Conservation (phyloP, 2,329 filamentous ascomycete species). For the Trichoderma atrobrunneum region DNA sequence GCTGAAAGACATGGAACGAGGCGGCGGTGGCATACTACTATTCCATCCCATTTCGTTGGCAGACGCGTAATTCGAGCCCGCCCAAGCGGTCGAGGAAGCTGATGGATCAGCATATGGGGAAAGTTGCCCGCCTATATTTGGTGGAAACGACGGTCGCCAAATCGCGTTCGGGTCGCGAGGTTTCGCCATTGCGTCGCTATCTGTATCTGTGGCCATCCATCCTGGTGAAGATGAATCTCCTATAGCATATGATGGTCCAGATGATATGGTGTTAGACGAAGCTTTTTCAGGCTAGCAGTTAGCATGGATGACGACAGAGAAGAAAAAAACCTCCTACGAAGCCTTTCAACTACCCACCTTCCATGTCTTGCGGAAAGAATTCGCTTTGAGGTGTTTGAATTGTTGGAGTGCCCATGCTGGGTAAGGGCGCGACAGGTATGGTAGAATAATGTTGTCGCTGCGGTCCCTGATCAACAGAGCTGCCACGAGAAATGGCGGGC, state of each 20-base stretch:
- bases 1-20: conserved; percentile 49
- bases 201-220: conserved; percentile 47
- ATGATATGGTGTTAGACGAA: conserved; percentile 33
- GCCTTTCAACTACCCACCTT: conserved; percentile 38
- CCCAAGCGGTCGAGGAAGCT: conserved; percentile 43
- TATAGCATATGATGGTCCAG: conserved; percentile 39
- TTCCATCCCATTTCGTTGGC: conserved; percentile 47
- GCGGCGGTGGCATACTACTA: conserved; percentile 39
- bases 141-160: conserved; percentile 52
- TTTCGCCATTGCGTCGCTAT: conserved; percentile 40
- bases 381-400: conserved; percentile 41
- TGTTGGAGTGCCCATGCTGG: conserved; percentile 40
- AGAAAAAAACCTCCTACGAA: background rate
- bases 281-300: conserved; percentile 27
- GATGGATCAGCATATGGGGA: conserved; percentile 48
- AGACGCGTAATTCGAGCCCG: conserved; percentile 37
- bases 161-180: conserved; percentile 41
- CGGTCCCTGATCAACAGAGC: conserved; percentile 41
- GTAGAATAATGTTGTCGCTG: conserved; percentile 41
- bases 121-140: conserved; percentile 44
- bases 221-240: conserved; percentile 37
- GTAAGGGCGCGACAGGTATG: conserved; percentile 43
- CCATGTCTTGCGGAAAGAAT: conserved; percentile 39
- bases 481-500: conserved; percentile 43
- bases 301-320: background rate